These are phyloP conservation scores for Blastobotrys persicus DNA, from an alignment of 1,139 yeast genomes.

Conservation along the genomic window DNA sequence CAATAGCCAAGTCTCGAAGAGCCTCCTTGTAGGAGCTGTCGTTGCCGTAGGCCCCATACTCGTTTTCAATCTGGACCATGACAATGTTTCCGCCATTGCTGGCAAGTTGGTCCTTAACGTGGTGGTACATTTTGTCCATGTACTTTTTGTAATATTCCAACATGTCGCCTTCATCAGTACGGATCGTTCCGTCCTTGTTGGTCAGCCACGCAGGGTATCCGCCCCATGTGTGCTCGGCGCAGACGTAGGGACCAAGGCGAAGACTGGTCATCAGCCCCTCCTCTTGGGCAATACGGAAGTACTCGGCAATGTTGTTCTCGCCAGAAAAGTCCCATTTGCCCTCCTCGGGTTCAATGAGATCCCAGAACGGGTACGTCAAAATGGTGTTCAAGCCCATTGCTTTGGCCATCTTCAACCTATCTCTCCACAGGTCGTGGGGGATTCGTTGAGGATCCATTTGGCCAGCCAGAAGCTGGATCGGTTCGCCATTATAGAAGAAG, in stretches of 20 bases:
- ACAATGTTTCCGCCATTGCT: constrained; percentile 14
- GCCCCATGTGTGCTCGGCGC: constrained; percentile 17
- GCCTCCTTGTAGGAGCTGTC: constrained; percentile 8
- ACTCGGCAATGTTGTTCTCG: constrained; percentile 9
- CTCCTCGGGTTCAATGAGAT: constrained; percentile 11
- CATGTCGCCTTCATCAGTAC: constrained; percentile 9
- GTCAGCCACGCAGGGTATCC: constrained; percentile 14
- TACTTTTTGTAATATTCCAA: neutral
- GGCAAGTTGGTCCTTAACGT: constrained; percentile 6
- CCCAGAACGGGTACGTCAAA: constrained; percentile 12
- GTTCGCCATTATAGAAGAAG: constrained; percentile 11
- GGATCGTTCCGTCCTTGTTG: constrained; percentile 7
- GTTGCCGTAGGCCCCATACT: constrained; percentile 10
- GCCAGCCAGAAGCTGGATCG: constrained; percentile 12
- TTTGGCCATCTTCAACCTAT: constrained; percentile 9
- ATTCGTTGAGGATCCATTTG: constrained; percentile 16
- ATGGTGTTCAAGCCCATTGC: constrained; percentile 17
- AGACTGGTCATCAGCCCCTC: constrained; percentile 13
- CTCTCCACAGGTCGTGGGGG: constrained; percentile 9
- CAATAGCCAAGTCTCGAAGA: constrained; percentile 6
- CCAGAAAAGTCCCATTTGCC: constrained; percentile 13
- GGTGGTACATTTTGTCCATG: constrained; percentile 3
- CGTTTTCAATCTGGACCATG: constrained; percentile 14
- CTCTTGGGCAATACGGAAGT: constrained; percentile 14
- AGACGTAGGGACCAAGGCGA: constrained; percentile 12